phyloP scores from a whole-genome alignment of 768 basidiomycete genomes.

The Pisolithus microcarpus region DNA sequence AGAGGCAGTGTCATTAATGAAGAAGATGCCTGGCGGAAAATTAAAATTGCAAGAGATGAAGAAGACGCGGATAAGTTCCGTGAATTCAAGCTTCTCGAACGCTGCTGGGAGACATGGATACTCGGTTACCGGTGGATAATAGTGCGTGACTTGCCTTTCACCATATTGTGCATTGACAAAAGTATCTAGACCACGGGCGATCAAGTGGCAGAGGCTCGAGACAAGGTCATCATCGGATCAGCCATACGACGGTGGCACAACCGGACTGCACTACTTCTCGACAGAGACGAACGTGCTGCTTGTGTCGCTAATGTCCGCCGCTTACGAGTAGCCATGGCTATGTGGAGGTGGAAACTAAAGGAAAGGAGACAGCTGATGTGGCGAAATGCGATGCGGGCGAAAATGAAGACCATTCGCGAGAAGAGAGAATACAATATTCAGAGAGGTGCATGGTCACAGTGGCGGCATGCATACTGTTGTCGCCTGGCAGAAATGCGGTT shows the following conservation, averaged over 20 bases:
- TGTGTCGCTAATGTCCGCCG: slow-evolving; percentile 38
- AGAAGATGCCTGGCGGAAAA: slow-evolving; percentile 73
- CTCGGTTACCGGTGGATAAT: slow-evolving; percentile 65
- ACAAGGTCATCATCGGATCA: slow-evolving; percentile 54
- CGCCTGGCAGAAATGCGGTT: slow-evolving; percentile 48
- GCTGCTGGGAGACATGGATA: slow-evolving; percentile 72
- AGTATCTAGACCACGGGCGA: slow-evolving; percentile 56
- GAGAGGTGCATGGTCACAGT: slow-evolving; percentile 56
- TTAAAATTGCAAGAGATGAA: slow-evolving; percentile 64
- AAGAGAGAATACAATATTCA: slow-evolving; percentile 46
- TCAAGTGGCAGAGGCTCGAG: slow-evolving; percentile 64
- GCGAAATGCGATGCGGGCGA: slow-evolving; percentile 64
- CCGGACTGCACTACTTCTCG: slow-evolving; percentile 28
- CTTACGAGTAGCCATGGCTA: slow-evolving; percentile 34
- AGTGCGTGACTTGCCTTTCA: slow-evolving; percentile 39
- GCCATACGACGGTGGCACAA: slow-evolving; percentile 58
- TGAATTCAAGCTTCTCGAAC: slow-evolving; percentile 53
- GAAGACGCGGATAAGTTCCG: slow-evolving; percentile 64
- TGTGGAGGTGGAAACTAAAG: slow-evolving; percentile 51
- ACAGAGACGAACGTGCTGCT: slow-evolving; percentile 38
- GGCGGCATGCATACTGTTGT: slow-evolving; percentile 53
- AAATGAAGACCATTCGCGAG: slow-evolving; percentile 57
- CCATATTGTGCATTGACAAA: slow-evolving; percentile 6
- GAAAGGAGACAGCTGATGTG: slow-evolving; percentile 52
- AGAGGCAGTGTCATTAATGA: slow-evolving; percentile 52